Evolutionary conservation across 169 alveolate genomes (phyloP), one percentile per base, ranked within the genome.

Genomic region (Neospora caninum): DNA sequence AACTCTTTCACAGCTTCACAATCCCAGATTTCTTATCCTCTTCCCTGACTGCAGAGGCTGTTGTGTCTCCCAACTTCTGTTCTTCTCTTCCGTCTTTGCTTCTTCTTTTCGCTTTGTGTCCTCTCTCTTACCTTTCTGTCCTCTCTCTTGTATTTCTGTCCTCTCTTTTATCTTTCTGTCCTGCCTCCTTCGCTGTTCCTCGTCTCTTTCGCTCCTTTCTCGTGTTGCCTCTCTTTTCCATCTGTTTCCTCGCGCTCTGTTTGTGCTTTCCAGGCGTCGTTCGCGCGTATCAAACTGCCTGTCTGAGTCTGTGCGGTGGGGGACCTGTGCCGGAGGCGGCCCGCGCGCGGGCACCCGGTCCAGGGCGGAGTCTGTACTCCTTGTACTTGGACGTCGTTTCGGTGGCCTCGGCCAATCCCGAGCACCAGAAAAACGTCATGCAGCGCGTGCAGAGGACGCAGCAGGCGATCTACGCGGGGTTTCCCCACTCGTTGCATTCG

Each of bases 361-460:
- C 84, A 0, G 42, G 45, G 84, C 38, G 42, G 88, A 82, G 88
- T 31, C 20, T 82, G 64, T 82, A 39, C 88, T 39, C 88, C 53
- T 64, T 82, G 64, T 82, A 82, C 25, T 29, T 82, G 67, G 67
- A 43, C 53, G 88, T 36, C 53, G 64, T 41, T 38, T 82, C 88
- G 36, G 64, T 82, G 10, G 53, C 88, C 38, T 27, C 67, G 0
- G 67, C 64, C 36, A 34, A n/a, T n/a, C 49, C 49, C 18, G 84
- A 73, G 84, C 45, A 39, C 39, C 53, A 43, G 88, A 58, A 34
- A 31, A 27, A 10, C 31, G 53, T 6, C 45, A 20, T 82, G 88
- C 88, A 41, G 67, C 88, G 41, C n/a, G 53, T 36, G 36, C 88
- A 42, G 67, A 58, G 39, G 88, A 20, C 34, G 67, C 53, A 43